These are phyloP conservation scores for Blakeslea trispora DNA, from an alignment of 371 early-diverging fungal species.

Conservation along the genomic window DNA sequence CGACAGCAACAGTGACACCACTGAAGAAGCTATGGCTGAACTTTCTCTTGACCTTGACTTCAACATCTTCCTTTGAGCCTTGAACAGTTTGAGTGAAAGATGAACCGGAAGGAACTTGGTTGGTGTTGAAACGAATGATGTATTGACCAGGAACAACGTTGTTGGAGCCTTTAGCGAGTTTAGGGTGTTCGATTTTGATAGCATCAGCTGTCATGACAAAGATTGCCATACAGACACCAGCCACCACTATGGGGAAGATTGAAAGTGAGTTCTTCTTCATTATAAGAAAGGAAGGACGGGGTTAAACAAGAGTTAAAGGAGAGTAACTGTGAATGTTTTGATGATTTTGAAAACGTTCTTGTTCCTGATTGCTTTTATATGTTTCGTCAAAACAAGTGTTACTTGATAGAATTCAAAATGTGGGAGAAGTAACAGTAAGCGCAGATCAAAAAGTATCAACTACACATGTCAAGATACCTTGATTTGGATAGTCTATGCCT, in stretches of 20 bases:
- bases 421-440: background rate
- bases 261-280: constrained; percentile 29
- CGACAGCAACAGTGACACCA: constrained; percentile 36
- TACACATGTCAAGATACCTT: background rate
- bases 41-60: constrained; percentile 26
- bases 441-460: background rate
- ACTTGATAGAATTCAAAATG: background rate
- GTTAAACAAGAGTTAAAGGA: background rate
- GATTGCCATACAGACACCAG: constrained; percentile 33
- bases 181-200: constrained; percentile 27
- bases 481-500: background rate
- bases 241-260: constrained; percentile 28
- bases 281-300: constrained; percentile 8
- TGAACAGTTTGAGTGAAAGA: constrained; percentile 23
- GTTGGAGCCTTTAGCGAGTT: constrained; percentile 16
- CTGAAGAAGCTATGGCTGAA: constrained; percentile 38
- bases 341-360: background rate
- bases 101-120: constrained; percentile 7
- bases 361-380: background rate
- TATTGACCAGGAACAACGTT: constrained; percentile 37
- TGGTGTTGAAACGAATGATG: constrained; percentile 31
- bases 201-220: constrained; percentile 24
- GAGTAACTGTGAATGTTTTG: background rate
- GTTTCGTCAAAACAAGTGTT: background rate
- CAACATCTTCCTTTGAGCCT: constrained; percentile 25